Percentiles rank a stretch among this genome's conserved stretches.
Evolutionary conservation across 208 protist genomes (phyloP).

Genomic region (Trypanosoma melophagium): DNA sequence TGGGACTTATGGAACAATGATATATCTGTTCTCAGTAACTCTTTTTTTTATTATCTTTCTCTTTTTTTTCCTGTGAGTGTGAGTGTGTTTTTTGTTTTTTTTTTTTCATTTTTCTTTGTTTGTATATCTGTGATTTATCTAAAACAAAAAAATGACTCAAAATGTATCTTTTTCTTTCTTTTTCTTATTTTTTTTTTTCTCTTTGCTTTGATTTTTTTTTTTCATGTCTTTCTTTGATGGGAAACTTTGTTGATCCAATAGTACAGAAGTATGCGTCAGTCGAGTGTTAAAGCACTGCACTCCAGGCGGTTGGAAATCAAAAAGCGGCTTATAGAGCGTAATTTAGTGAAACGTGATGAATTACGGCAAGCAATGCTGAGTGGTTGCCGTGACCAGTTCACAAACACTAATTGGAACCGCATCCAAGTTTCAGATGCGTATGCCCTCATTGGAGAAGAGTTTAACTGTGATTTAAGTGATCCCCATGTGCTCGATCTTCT

Average conservation of each 20-base stretch:
- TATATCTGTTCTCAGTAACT: no score
- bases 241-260: conserved; percentile 1
- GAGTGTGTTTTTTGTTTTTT: conserved; percentile 2
- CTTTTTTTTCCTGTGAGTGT: no score
- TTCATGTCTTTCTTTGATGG: background rate
- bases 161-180: background rate
- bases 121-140: background rate
- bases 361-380: conserved; percentile 29
- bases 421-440: conserved; percentile 1
- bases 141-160: background rate
- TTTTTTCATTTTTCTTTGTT: conserved; percentile 2
- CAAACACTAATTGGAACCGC: background rate
- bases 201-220: background rate
- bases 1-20: no score
- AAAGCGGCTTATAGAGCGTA: conserved; percentile 55
- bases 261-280: conserved; percentile 4
- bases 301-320: conserved; percentile 50
- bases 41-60: no score
- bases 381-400: conserved; percentile 17
- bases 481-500: conserved; percentile 59
- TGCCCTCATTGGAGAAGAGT: conserved; percentile 42
- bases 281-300: conserved; percentile 55
- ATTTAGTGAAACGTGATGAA: conserved; percentile 26
- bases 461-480: conserved; percentile 55
- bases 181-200: background rate